phyloP scores from a whole-genome alignment of 73 alveolate genomes.

The Tetrahymena thermophila region DNA sequence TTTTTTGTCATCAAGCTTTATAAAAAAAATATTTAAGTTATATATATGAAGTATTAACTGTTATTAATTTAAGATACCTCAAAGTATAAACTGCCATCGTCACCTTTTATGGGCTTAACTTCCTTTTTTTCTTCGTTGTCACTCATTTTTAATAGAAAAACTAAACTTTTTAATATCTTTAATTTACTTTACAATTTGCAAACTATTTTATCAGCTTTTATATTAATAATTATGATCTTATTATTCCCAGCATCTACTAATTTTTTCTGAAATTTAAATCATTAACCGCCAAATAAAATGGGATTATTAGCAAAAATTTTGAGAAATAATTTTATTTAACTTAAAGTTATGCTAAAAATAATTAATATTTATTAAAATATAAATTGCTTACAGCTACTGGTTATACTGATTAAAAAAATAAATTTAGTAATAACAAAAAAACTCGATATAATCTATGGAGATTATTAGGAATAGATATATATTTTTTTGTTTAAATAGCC shows the following conservation, averaged over 20 bases:
- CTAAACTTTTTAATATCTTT: neutral
- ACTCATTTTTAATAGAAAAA: neutral
- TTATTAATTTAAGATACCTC: neutral
- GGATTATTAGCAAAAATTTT: neutral
- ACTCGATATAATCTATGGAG: no score
- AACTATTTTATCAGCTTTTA: neutral
- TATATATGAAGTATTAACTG: neutral
- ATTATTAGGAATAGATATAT: neutral
- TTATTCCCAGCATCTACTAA: neutral
- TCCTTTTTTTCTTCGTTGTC: neutral
- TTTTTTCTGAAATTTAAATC: neutral
- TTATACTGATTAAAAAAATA: no score
- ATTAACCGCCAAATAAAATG: neutral
- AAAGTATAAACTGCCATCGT: neutral
- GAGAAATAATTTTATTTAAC: no score
- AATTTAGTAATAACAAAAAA: no score
- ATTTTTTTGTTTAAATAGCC: no score
- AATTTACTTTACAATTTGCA: neutral
- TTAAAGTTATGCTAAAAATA: no score
- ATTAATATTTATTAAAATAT: no score
- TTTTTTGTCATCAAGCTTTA: neutral
- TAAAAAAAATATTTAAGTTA: neutral
- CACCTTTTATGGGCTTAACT: neutral
- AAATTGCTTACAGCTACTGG: no score
- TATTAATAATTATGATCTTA: neutral